Evolutionary conservation across 2,329 filamentous ascomycete genomes (phyloP).

Genomic region (Colletotrichum simmondsii): DNA sequence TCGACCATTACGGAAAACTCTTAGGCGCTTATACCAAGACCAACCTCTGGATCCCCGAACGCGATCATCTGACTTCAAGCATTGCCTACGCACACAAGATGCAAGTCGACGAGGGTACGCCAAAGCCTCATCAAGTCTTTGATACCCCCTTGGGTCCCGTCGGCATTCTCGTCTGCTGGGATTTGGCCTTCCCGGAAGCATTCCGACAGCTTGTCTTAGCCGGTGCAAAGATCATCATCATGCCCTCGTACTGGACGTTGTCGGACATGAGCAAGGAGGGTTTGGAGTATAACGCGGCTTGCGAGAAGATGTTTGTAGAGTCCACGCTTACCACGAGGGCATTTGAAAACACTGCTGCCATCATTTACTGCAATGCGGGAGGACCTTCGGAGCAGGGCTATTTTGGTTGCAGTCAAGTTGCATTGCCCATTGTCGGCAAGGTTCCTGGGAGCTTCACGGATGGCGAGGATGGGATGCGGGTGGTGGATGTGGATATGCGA

Average conservation of each 20-base stretch:
- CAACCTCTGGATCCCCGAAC: conserved; percentile 65
- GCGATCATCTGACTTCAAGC: conserved; percentile 54
- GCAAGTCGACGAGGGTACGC: neutral
- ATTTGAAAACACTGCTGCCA: conserved; percentile 68
- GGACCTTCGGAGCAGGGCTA: conserved; percentile 58
- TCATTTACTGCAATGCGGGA: conserved; percentile 67
- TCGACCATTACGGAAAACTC: conserved; percentile 56
- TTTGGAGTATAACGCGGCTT: conserved; percentile 56
- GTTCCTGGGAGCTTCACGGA: conserved; percentile 58
- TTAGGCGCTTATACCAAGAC: conserved; percentile 66
- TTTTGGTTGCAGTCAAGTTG: conserved; percentile 64
- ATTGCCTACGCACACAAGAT: conserved; percentile 34
- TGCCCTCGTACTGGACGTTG: conserved; percentile 61
- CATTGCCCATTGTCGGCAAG: conserved; percentile 64
- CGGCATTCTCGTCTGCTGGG: conserved; percentile 68
- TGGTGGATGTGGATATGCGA: conserved; percentile 63
- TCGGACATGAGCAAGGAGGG: conserved; percentile 45
- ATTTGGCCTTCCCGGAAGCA: conserved; percentile 69
- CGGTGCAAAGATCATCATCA: conserved; percentile 68
- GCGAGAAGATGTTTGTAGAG: conserved; percentile 65
- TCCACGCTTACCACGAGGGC: conserved; percentile 59
- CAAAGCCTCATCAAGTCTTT: conserved; percentile 43
- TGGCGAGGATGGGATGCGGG: conserved; percentile 58
- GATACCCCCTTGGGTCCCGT: conserved; percentile 65
- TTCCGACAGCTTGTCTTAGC: conserved; percentile 65